A percentile compares a stretch with the other conserved stretches of the same genome.
phyloP scores from a whole-genome alignment of 345 rosid species.

The Corymbia maculata region DNA sequence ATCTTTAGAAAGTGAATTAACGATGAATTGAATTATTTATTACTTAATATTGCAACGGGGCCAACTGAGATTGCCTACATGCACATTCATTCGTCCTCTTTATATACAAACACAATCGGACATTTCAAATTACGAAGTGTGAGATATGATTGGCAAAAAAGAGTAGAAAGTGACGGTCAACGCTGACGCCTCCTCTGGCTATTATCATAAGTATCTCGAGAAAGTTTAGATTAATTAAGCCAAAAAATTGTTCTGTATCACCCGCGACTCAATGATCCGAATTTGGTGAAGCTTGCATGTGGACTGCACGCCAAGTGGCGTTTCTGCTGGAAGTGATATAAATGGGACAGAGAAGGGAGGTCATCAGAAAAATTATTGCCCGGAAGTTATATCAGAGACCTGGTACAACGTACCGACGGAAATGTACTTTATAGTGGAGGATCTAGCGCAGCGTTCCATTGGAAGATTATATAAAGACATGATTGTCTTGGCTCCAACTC shows the following conservation, averaged over 20 bases:
- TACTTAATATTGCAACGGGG: neutral
- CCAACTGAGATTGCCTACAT: neutral
- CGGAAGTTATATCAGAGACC: neutral
- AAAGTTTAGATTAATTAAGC: neutral
- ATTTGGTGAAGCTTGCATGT: neutral
- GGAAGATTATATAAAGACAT: neutral
- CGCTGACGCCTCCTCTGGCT: neutral
- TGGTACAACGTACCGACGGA: neutral
- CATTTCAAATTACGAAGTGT: neutral
- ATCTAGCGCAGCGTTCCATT: neutral
- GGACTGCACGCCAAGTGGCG: neutral
- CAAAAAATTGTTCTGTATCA: neutral
- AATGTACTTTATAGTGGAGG: neutral
- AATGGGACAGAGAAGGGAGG: neutral
- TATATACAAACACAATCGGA: neutral
- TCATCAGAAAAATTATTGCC: neutral
- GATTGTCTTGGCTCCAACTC: neutral
- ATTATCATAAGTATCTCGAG: neutral
- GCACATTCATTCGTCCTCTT: neutral
- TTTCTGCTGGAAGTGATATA: neutral
- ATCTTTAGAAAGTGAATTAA: neutral
- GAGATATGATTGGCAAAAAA: neutral
- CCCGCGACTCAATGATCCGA: neutral
- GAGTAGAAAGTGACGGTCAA: neutral
- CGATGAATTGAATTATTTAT: neutral